Conservation (phyloP, 208 protist genomes). For the Trypanosoma conorhini region DNA sequence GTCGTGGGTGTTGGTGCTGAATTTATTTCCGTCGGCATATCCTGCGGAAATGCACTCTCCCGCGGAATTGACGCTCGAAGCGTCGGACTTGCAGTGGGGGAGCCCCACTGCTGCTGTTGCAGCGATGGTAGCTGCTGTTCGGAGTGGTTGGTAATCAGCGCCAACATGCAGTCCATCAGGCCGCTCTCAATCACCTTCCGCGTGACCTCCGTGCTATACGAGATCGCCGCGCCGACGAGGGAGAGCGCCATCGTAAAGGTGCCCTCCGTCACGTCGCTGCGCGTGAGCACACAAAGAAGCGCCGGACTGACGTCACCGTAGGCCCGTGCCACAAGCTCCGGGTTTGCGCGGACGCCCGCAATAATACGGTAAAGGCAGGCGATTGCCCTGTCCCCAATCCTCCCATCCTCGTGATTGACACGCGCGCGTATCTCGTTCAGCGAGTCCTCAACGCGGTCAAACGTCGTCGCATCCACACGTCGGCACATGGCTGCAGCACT, state of each 20-base stretch:
- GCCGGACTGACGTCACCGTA: conserved; percentile 52
- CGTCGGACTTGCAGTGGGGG: neutral
- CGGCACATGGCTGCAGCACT: conserved; percentile 74
- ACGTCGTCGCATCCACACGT: conserved; percentile 47
- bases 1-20: neutral
- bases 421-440: conserved; percentile 75
- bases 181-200: conserved; percentile 42
- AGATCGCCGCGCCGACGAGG: conserved; percentile 50
- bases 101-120: neutral
- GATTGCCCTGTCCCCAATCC: conserved; percentile 72
- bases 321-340: conserved; percentile 42
- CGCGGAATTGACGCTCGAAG: neutral
- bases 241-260: conserved; percentile 45
- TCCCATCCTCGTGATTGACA: conserved; percentile 62
- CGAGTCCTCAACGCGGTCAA: conserved; percentile 49
- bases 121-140: neutral
- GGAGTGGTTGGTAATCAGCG: conserved; percentile 17
- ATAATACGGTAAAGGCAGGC: conserved; percentile 57
- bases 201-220: conserved; percentile 44
- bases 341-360: conserved; percentile 40
- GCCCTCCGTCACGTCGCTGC: conserved; percentile 40
- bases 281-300: conserved; percentile 42
- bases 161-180: conserved; percentile 29
- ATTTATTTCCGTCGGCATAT: neutral
- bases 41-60: neutral